phyloP scores from a whole-genome alignment of 805 yeast genomes.

The Ogataea corticis region DNA sequence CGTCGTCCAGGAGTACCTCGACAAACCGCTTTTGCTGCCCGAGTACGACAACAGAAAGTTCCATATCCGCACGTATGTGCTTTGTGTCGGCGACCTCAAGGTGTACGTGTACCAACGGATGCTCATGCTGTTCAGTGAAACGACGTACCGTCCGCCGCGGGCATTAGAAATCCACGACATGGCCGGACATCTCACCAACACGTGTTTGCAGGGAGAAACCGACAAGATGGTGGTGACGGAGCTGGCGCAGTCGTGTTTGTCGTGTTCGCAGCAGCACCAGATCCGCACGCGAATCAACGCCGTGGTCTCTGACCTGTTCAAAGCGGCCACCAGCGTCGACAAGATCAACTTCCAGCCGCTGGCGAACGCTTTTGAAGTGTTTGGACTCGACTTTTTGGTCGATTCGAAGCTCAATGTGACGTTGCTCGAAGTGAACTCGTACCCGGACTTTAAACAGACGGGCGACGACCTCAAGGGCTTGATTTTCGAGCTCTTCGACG shows the following conservation, averaged over 20 bases:
- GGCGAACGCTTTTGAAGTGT: constrained; percentile 79
- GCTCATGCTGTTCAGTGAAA: constrained; percentile 77
- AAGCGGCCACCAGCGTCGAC: constrained; percentile 80
- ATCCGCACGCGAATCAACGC: constrained; percentile 58
- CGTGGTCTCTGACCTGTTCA: constrained; percentile 68
- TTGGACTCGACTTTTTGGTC: constrained; percentile 86
- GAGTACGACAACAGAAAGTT: constrained; percentile 71
- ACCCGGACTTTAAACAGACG: constrained; percentile 96
- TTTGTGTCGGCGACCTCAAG: constrained; percentile 68
- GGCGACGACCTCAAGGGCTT: constrained; percentile 70
- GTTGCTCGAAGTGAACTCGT: constrained; percentile 85
- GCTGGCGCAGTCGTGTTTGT: constrained; percentile 52
- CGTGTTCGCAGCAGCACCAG: constrained; percentile 34
- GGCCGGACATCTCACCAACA: constrained; percentile 86
- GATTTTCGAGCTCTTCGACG: constrained; percentile 66
- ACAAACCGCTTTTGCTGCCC: constrained; percentile 64
- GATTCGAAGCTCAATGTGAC: constrained; percentile 53
- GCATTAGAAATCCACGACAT: constrained; percentile 41
- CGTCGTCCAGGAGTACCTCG: constrained; percentile 80
- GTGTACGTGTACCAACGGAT: constrained; percentile 82
- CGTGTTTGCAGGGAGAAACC: constrained; percentile 70
- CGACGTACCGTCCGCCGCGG: constrained; percentile 42
- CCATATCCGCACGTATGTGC: constrained; percentile 83
- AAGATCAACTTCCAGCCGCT: constrained; percentile 83
- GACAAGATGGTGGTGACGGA: constrained; percentile 53